Conservation (phyloP, 2,329 filamentous ascomycete species). For the Cercospora nicotianae region DNA sequence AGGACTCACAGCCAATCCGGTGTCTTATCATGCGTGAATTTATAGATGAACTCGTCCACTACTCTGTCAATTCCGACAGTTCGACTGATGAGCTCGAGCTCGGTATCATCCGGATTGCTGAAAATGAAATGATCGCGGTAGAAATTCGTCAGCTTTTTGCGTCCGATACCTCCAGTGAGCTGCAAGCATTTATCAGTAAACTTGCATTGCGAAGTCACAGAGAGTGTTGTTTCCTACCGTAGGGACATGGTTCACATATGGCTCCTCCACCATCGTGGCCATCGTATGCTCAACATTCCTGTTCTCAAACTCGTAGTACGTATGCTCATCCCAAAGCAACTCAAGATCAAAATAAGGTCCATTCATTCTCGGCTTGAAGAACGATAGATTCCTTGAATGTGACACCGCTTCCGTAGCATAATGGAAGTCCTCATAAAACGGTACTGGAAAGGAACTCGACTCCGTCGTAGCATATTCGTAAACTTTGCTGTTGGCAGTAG, state of each 20-base stretch:
- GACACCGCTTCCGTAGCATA: constrained; percentile 58
- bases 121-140: constrained; percentile 75
- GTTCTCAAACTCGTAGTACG: constrained; percentile 67
- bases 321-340: constrained; percentile 77
- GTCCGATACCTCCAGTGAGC: constrained; percentile 66
- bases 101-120: constrained; percentile 66
- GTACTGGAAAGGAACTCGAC: constrained; percentile 50
- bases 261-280: constrained; percentile 77
- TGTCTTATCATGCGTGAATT: constrained; percentile 61
- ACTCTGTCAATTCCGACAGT: constrained; percentile 71
- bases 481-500: constrained; percentile 25
- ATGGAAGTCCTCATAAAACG: constrained; percentile 54
- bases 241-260: constrained; percentile 76
- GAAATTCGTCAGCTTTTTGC: constrained; percentile 62
- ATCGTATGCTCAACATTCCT: constrained; percentile 71
- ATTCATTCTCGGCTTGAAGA: constrained; percentile 62
- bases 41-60: constrained; percentile 68
- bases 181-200: neutral
- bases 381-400: constrained; percentile 65
- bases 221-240: constrained; percentile 43
- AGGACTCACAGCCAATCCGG: constrained; percentile 67
- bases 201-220: neutral
- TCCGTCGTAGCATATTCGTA: constrained; percentile 51
- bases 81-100: constrained; percentile 67
- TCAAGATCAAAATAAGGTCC: constrained; percentile 75